Conservation (phyloP, 345 rosid species). For the Eucalyptus marginata region DNA sequence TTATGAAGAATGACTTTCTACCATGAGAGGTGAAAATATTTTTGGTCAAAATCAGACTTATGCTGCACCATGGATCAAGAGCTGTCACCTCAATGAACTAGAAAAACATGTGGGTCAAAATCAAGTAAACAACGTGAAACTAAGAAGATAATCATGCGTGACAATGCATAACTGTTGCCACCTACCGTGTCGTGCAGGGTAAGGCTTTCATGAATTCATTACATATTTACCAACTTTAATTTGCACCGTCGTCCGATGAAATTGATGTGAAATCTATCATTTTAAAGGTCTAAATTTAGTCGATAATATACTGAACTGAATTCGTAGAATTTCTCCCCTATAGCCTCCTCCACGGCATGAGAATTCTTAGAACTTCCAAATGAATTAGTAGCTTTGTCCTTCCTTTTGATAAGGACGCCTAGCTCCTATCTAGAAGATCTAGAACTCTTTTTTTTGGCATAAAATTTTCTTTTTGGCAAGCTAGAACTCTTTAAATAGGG, state of each 20-base stretch:
- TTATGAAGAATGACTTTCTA: background rate
- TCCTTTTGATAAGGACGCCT: background rate
- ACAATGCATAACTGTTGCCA: background rate
- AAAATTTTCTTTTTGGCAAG: no score
- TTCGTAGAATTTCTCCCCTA: background rate
- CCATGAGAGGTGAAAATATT: background rate
- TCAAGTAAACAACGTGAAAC: background rate
- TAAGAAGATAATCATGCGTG: background rate
- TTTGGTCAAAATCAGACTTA: background rate
- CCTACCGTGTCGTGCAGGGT: background rate
- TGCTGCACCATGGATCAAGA: background rate
- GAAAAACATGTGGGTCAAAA: background rate
- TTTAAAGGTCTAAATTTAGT: background rate
- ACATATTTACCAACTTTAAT: background rate
- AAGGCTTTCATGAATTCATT: background rate
- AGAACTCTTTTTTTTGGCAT: no score
- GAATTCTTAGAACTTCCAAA: background rate
- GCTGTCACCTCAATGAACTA: background rate
- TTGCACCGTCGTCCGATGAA: background rate
- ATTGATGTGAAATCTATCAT: background rate
- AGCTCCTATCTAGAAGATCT: background rate
- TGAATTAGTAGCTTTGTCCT: background rate
- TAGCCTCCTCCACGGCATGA: background rate
- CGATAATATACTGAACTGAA: background rate
- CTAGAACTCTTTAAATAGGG: no score